These are phyloP conservation scores for Casuarina equisetifolia DNA, from an alignment of 306 rosid species.

Conservation along the genomic window DNA sequence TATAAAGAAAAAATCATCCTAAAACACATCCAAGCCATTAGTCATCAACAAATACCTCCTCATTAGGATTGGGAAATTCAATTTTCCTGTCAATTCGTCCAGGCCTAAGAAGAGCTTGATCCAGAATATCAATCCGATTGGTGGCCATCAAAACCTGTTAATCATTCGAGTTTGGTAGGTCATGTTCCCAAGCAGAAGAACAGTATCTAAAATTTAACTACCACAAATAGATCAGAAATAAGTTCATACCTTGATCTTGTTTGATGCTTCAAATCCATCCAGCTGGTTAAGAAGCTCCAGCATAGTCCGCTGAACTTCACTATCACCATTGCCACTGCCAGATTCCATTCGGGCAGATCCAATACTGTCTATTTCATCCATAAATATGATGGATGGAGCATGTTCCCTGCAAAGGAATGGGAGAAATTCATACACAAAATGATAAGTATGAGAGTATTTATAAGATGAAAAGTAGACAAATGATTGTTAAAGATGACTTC, in stretches of 20 bases:
- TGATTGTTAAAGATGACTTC: neutral
- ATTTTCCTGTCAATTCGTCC: slow-evolving; percentile 97
- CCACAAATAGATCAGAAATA: neutral
- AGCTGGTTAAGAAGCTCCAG: slow-evolving; percentile 98
- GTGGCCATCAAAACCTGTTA: slow-evolving; percentile 97
- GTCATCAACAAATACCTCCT: slow-evolving; percentile 49
- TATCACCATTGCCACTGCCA: slow-evolving; percentile 99
- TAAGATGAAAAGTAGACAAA: neutral
- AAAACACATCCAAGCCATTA: neutral
- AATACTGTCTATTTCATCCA: slow-evolving; percentile 99
- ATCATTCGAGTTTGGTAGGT: slow-evolving; percentile 11
- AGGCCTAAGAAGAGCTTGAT: slow-evolving; percentile 98
- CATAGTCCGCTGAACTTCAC: slow-evolving; percentile 99
- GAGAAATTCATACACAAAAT: neutral
- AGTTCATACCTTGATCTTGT: slow-evolving; percentile 83
- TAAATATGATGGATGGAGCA: slow-evolving; percentile 97
- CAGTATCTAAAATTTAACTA: neutral
- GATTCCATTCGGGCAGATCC: slow-evolving; percentile 99
- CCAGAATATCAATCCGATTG: slow-evolving; percentile 95
- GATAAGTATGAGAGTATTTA: neutral
- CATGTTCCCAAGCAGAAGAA: neutral
- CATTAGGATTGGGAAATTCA: slow-evolving; percentile 97
- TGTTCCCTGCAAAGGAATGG: slow-evolving; percentile 71
- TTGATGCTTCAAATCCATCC: slow-evolving; percentile 99
- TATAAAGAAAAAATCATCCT: neutral